Evolutionary conservation across 164 flowering plant genomes (phyloP).

Genomic region (Magnolia sinica): DNA sequence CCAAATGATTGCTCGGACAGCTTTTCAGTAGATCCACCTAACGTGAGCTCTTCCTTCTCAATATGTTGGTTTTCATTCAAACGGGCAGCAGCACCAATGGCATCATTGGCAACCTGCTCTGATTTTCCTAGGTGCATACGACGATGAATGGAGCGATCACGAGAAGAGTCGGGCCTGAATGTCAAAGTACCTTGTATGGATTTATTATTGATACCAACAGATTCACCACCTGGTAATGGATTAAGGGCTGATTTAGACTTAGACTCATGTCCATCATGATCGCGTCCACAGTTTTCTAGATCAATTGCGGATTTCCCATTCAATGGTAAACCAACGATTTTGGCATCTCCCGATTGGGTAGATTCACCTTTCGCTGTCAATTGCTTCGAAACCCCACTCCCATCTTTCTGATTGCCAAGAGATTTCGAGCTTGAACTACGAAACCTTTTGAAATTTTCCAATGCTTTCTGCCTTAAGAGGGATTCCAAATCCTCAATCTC

Average conservation of each 20-base stretch:
- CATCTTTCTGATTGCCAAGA: constrained; percentile 16
- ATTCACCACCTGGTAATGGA: constrained; percentile 14
- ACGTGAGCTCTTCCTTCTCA: constrained; percentile 17
- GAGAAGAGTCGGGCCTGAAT: constrained; percentile 10
- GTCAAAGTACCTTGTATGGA: constrained; percentile 13
- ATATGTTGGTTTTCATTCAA: not conserved
- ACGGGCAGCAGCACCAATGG: not conserved
- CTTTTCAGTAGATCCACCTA: constrained; percentile 20
- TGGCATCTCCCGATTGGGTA: not conserved
- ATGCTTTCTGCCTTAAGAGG: constrained; percentile 63
- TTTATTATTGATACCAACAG: constrained; percentile 11
- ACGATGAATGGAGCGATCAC: not conserved
- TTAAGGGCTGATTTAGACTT: constrained; percentile 3
- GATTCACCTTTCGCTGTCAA: constrained; percentile 15
- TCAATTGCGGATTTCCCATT: constrained; percentile 13
- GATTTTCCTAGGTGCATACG: not conserved
- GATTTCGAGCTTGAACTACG: constrained; percentile 27
- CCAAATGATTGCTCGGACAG: not conserved
- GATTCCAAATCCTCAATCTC: constrained; percentile 55
- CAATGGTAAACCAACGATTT: constrained; percentile 10
- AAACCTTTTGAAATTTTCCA: constrained; percentile 77
- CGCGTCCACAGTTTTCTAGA: constrained; percentile 13
- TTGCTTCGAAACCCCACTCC: constrained; percentile 14
- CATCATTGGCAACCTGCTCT: not conserved
- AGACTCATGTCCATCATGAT: constrained; percentile 15